phyloP scores from a whole-genome alignment of 148 eudicot genomes.

The Fagopyrum homotropicum region DNA sequence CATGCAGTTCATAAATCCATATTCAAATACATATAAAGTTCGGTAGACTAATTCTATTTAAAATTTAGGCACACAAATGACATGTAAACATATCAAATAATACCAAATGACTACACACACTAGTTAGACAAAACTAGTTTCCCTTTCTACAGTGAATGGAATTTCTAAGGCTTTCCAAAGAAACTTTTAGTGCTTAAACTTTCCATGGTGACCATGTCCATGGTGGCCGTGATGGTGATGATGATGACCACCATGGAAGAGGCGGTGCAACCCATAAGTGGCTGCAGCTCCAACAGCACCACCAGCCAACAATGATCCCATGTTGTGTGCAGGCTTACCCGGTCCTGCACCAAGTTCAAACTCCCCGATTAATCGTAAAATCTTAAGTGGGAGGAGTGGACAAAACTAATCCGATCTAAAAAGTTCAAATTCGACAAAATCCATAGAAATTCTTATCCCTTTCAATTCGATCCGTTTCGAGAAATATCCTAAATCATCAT shows the following conservation, averaged over 20 bases:
- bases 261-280: slow-evolving; percentile 3
- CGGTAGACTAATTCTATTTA: no score
- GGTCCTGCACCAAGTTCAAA: neutral
- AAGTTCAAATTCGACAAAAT: no score
- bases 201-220: slow-evolving; percentile 8
- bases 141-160: neutral
- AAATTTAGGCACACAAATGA: no score
- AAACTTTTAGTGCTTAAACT: neutral
- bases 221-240: neutral
- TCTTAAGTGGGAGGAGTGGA: no score
- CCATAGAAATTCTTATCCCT: no score
- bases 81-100: no score
- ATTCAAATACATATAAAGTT: no score
- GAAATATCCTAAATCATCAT: no score
- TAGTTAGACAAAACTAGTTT: neutral
- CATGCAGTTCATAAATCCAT: no score
- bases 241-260: slow-evolving; percentile 4
- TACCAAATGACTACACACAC: no score
- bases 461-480: no score
- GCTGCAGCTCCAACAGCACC: slow-evolving; percentile 7
- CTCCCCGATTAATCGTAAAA: neutral
- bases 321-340: neutral
- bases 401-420: no score
- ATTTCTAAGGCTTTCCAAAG: neutral
- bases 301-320: slow-evolving; percentile 6